A percentile compares a stretch with the other conserved stretches of the same genome.
Conservation (phyloP, 2,329 filamentous ascomycete genomes). For the Fusarium sarcochroum region DNA sequence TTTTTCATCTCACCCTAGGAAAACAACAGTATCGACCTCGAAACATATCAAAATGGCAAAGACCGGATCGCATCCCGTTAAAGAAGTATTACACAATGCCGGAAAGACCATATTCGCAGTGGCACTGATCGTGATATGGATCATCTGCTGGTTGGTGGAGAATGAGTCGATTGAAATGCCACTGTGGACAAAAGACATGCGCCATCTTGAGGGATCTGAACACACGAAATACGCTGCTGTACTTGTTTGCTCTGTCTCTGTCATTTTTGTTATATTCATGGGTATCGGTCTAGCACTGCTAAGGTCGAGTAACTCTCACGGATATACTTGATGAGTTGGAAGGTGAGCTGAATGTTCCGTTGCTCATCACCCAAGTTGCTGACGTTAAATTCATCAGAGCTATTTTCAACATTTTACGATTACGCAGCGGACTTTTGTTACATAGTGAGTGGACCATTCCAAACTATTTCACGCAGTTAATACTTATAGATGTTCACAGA, state of each 20-base stretch:
- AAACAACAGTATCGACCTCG: neutral
- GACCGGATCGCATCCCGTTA: neutral
- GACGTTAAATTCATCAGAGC: no score
- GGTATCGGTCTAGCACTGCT: neutral
- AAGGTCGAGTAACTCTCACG: neutral
- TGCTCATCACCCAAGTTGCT: no score
- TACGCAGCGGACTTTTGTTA: no score
- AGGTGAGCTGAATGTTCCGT: neutral
- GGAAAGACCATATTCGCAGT: constrained; percentile 15
- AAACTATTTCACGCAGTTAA: no score
- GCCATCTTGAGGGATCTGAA: constrained; percentile 5
- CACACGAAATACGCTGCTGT: constrained; percentile 8
- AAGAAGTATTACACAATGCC: neutral
- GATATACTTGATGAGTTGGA: neutral
- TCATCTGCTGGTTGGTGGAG: constrained; percentile 23
- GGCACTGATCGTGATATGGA: constrained; percentile 10
- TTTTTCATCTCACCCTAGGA: neutral
- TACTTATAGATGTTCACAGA: no score
- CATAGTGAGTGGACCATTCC: no score
- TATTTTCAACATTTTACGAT: no score
- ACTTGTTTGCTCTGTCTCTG: constrained; percentile 6
- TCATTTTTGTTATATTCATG: neutral
- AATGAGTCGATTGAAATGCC: constrained; percentile 26
- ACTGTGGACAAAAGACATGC: constrained; percentile 29
- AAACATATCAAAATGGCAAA: neutral